A percentile compares a stretch with the other conserved stretches of the same genome.
phyloP scores from a whole-genome alignment of 1,139 yeast species.

The Eremothecium gossypii region DNA sequence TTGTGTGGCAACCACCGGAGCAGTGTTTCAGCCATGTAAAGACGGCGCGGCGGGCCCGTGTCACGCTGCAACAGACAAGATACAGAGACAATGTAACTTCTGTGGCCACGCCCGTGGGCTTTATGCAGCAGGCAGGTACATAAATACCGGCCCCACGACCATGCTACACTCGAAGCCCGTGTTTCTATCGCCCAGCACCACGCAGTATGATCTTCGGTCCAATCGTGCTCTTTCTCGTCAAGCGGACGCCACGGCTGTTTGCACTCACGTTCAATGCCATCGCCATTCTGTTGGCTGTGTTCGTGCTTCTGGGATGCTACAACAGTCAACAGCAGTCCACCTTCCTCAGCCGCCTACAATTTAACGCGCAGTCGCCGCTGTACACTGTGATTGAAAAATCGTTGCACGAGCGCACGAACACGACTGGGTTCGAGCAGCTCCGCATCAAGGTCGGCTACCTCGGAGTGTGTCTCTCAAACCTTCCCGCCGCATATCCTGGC shows the following conservation, averaged over 20 bases:
- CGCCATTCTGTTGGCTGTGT: constrained; percentile 23
- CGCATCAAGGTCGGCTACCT: constrained; percentile 24
- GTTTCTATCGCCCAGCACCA: no score
- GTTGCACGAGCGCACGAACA: constrained; percentile 13
- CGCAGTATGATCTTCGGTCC: no score
- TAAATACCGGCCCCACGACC: no score
- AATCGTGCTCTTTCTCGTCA: constrained; percentile 4
- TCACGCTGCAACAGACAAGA: no score
- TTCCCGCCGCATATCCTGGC: constrained; percentile 19
- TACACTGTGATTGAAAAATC: constrained; percentile 21
- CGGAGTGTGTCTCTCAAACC: constrained; percentile 26
- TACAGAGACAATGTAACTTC: no score
- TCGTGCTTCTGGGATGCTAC: constrained; percentile 26
- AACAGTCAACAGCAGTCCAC: constrained; percentile 21
- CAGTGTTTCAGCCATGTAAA: no score
- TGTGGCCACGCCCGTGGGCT: no score
- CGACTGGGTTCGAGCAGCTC: constrained; percentile 22
- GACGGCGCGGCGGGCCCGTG: no score
- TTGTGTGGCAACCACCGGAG: no score
- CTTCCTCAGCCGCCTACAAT: constrained; percentile 20
- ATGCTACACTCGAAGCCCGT: no score
- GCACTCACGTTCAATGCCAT: constrained; percentile 22
- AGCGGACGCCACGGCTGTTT: constrained; percentile 24
- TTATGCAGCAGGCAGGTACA: no score
- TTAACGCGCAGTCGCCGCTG: constrained; percentile 23